Base-by-base conservation (phyloP, 2,329 filamentous ascomycete species). In the Phialemoniopsis sp. region DNA sequence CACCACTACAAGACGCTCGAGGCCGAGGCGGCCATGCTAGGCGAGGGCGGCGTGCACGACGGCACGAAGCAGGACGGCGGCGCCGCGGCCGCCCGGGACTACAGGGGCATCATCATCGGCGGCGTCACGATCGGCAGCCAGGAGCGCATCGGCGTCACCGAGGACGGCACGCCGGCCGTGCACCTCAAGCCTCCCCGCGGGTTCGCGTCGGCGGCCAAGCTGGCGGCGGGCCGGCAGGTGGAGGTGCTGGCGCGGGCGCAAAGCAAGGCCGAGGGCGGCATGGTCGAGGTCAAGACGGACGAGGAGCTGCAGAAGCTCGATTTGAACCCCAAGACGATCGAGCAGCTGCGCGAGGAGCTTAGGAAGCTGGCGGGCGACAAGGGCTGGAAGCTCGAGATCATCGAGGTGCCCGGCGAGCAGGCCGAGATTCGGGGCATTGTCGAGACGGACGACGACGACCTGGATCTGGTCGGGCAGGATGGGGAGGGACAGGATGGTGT, bases 361-460 rank as follows among this genome's bases (percentile, higher is more conserved):
- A 73, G 86, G 55, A 75, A 80, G 51, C 56, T 86, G 31, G 87
- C 87, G 0, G 77, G 80, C 3, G 80, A 83, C 8, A 77, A 81
- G 47, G 80, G 80, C 13, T 95, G 89, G 89, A 85, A 82, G 52
- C 67, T 95, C 43, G 87, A 93, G 59, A 71, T 93, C 13, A 78
- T 93, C 2, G 85, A 93, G 52, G 71, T 79, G 10, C 76, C 82
- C 2, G 72, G 76, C 16, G 55, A 59, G 5, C 72, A 76, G 16
- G 66, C 78, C 45, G 83, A 89, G 55, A 77, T 91, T 31, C 68
- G 84, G 33, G 87, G 84, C 1, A 78, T 87, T 32, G 74, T 91
- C 13, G 80, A 84, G 19, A 26, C 21, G 21, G 21, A 26, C 21
- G 21, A 26, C 6, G 21, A 26, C 21, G 64, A 66, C 16, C 36